These are phyloP conservation scores for Auricularia heimuer DNA, from an alignment of 768 basidiomycete genomes.

Conservation along the genomic window DNA sequence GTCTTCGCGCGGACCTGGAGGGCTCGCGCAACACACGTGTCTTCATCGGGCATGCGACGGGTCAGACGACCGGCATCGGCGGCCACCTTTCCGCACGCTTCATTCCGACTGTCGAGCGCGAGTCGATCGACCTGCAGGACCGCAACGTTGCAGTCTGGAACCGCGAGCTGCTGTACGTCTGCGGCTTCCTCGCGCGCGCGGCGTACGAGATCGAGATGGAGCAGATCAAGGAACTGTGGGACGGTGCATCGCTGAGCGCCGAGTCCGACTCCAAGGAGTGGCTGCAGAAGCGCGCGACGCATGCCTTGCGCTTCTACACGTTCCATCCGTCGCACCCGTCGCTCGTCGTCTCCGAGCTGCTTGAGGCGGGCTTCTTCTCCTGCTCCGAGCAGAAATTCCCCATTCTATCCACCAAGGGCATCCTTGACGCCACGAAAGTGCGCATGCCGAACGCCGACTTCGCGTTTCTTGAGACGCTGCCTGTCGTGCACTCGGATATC, in stretches of 20 bases:
- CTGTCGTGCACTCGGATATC: conserved; percentile 58
- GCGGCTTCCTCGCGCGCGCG: conserved; percentile 70
- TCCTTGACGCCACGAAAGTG: conserved; percentile 54
- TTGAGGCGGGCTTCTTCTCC: conserved; percentile 73
- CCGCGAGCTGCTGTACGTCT: conserved; percentile 73
- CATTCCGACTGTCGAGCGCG: conserved; percentile 93
- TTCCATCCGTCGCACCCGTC: conserved; percentile 86
- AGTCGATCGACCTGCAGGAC: conserved; percentile 79
- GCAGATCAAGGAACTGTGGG: conserved; percentile 52
- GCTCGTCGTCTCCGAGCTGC: conserved; percentile 54
- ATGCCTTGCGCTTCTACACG: conserved; percentile 82
- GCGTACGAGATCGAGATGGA: conserved; percentile 80
- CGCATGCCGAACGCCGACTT: conserved; percentile 67
- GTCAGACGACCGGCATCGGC: conserved; percentile 78
- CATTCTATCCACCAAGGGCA: conserved; percentile 66
- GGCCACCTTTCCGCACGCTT: conserved; percentile 72
- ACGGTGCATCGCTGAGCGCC: conserved; percentile 27
- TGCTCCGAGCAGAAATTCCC: conserved; percentile 48
- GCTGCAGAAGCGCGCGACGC: conserved; percentile 55
- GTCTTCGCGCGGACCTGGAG: conserved; percentile 76
- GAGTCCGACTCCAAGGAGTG: conserved; percentile 34
- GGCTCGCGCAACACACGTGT: conserved; percentile 70
- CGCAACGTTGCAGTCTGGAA: conserved; percentile 88
- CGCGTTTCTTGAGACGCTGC: conserved; percentile 67
- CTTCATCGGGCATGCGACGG: conserved; percentile 90